A percentile compares a stretch with the other conserved stretches of the same genome.
Conservation (phyloP, 176 grass and related monocot species). For the Eragrostis nindensis region DNA sequence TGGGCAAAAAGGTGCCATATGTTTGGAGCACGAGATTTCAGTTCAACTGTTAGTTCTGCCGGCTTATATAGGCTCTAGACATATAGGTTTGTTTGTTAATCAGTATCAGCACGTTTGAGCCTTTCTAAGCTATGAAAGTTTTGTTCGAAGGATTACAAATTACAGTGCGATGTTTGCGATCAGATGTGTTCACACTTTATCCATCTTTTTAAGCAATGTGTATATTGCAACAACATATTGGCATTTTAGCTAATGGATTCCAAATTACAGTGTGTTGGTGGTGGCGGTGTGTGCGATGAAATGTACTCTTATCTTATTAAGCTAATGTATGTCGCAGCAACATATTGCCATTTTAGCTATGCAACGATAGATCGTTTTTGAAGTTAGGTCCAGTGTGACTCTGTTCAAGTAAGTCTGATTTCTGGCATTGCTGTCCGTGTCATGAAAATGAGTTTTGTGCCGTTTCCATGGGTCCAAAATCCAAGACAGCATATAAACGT, state of each 20-base stretch:
- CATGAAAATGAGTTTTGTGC: too few relatives aligned
- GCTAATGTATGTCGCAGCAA: too few relatives aligned
- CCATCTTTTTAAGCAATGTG: background rate
- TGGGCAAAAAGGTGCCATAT: constrained; percentile 16
- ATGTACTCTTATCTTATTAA: too few relatives aligned
- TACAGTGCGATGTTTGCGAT: background rate
- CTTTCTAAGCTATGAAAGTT: constrained; percentile 48
- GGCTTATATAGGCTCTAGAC: constrained; percentile 46
- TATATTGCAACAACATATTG: background rate
- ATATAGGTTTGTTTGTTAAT: constrained; percentile 8
- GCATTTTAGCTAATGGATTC: background rate
- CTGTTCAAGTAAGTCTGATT: too few relatives aligned
- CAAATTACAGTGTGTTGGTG: too few relatives aligned
- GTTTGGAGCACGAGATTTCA: constrained; percentile 28
- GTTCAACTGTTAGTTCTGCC: constrained; percentile 32
- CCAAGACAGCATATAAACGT: too few relatives aligned
- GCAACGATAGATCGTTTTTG: too few relatives aligned
- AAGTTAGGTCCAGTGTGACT: too few relatives aligned
- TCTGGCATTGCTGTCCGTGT: too few relatives aligned
- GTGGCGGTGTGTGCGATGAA: too few relatives aligned
- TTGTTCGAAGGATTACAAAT: constrained; percentile 38
- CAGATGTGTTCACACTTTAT: background rate
- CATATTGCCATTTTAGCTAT: too few relatives aligned
- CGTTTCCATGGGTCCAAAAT: too few relatives aligned
- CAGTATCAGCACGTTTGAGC: constrained; percentile 20